Percentiles rank a stretch among this genome's conserved stretches.
Conservation (phyloP, 83 land plant species). For the Isoetes engelmannii region DNA sequence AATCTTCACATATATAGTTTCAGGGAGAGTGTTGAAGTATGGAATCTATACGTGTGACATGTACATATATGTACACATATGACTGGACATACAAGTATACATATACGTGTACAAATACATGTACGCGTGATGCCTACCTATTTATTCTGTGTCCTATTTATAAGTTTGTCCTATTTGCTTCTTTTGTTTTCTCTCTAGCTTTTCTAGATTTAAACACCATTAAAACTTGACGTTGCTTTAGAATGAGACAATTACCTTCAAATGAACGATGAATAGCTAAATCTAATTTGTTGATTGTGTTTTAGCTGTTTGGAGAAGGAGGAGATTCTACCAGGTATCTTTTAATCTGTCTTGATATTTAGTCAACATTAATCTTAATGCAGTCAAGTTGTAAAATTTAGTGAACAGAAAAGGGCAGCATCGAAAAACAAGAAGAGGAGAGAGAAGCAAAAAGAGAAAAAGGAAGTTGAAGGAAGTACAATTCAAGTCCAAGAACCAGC, state of each 20-base stretch:
- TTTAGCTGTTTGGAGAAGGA: conserved; percentile 31
- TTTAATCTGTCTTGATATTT: neutral
- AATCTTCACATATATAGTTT: too few species aligned
- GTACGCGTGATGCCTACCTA: neutral
- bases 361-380: neutral
- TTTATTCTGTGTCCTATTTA: too few species aligned
- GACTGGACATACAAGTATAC: neutral
- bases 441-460: conserved; percentile 26
- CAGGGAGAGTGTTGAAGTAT: too few species aligned
- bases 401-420: conserved; percentile 30
- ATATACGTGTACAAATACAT: neutral
- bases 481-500: too few species aligned
- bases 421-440: conserved; percentile 34
- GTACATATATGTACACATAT: too few species aligned
- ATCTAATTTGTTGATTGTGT: neutral
- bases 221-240: too few species aligned
- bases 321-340: neutral
- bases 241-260: too few species aligned
- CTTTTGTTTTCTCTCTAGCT: too few species aligned
- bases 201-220: too few species aligned
- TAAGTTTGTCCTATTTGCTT: too few species aligned
- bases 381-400: neutral
- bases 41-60: too few species aligned
- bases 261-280: too few species aligned
- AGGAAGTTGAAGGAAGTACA: neutral